Base-by-base conservation (phyloP, 176 grass and related monocot genomes). In the Eragrostis curvula region DNA sequence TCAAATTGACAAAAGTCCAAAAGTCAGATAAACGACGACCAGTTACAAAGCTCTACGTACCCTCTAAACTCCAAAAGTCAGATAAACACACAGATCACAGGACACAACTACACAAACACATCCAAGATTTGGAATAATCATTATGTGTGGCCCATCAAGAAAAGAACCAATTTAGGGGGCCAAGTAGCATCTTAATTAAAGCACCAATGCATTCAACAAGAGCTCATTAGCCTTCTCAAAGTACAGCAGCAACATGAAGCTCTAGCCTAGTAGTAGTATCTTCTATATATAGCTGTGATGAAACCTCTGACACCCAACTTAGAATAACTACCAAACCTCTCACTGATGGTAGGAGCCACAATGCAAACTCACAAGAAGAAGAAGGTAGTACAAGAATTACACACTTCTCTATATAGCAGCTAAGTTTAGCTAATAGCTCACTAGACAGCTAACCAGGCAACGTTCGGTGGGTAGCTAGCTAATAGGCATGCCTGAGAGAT, bases 111-210 rank as follows among this genome's bases (percentile, higher is more conserved):
- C 72, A 61, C 3, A 57, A 62, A 29, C 29, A 77, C 53, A 50
- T 82, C 79, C 79, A 82, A 61, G 25, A 73, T 67, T 69, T 79
- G 74, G 67, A 51, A 79, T 79, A 36, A 85, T 89, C 14, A 75
- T 75, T 48, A 59, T 16, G 62, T 8, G 44, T 74, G 69, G 68
- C 23, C 87, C 75, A 84, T 74, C 69, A 24, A 23, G 70, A 74
- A 88, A 88, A 69, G 61, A 74, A 69, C 17, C 68, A 25, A 24
- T 44, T 30, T 84, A 25, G 6, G 9, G 53, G 52, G 70, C 68
- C 30, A 66, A 75, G 76, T 80, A 36, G 41, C 60, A 74, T 74
- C 56, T 60, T 74, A 75, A 80, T 61, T 59, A 88, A 80, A 88
- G 74, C 80, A 43, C 39, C 66, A 75, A 67, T 74, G 52, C 81